Conservation (phyloP, 169 alveolate genomes). For the Sarcocystis neurona region DNA sequence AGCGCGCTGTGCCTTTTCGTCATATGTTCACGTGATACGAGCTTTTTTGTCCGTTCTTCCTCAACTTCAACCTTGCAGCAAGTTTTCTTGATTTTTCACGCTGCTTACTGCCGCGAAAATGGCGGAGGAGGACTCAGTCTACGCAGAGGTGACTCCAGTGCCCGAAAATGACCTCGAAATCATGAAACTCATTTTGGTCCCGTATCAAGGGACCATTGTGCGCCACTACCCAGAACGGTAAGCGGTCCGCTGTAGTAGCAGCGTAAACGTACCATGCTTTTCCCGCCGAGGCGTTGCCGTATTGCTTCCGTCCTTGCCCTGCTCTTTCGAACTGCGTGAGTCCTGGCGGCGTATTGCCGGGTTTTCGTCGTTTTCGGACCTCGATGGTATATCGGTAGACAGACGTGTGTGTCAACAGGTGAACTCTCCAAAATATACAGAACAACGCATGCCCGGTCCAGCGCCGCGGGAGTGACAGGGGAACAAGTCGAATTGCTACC, state of each 20-base stretch:
- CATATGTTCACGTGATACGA: not conserved
- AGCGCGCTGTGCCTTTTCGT: not conserved
- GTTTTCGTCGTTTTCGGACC: no score
- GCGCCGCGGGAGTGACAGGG: no score
- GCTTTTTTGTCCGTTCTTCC: not conserved
- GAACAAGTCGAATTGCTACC: no score
- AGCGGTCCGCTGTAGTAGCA: not conserved
- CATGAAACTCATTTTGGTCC: not conserved
- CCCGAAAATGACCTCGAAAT: not conserved
- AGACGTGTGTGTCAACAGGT: no score
- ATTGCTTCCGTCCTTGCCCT: no score
- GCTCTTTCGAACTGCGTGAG: no score
- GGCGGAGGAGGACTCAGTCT: conserved; percentile 1
- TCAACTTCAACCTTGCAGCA: not conserved
- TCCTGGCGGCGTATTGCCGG: no score
- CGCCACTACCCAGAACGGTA: not conserved
- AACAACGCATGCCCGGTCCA: no score
- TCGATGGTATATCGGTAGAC: no score
- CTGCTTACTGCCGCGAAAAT: not conserved
- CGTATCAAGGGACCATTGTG: not conserved
- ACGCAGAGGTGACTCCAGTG: not conserved
- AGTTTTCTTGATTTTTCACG: not conserved
- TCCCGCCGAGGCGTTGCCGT: no score
- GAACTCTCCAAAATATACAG: no score
- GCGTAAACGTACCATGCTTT: no score